A percentile compares a stretch with the other conserved stretches of the same genome.
Conservation (phyloP, 2,329 filamentous ascomycete species). For the Aschersonia sp. region DNA sequence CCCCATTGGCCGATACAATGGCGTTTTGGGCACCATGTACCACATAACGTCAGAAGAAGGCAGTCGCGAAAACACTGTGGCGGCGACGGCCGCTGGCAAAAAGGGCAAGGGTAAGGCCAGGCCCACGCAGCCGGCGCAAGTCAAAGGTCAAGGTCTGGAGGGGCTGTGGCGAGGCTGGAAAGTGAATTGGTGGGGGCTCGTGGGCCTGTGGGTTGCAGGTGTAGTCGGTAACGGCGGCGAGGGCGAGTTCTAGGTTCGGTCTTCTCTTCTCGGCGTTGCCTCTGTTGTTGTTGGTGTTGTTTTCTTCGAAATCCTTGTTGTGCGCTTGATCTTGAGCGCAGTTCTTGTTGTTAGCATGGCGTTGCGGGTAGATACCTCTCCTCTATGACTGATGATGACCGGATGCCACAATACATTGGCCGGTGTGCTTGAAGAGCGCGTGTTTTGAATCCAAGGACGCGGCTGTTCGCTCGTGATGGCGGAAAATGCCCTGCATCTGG, state of each 20-base stretch:
- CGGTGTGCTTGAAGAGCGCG: no score
- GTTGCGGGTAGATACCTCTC: slow-evolving; percentile 2
- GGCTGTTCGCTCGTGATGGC: no score
- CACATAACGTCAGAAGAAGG: slow-evolving; percentile 77
- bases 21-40: slow-evolving; percentile 87
- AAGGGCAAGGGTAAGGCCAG: slow-evolving; percentile 17
- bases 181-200: slow-evolving; percentile 63
- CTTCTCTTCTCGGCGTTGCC: no score
- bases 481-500: no score
- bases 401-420: no score
- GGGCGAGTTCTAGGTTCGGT: slow-evolving; percentile 33
- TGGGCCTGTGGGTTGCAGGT: slow-evolving; percentile 59
- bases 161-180: slow-evolving; percentile 64
- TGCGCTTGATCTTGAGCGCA: no score
- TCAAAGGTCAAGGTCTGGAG: slow-evolving; percentile 51
- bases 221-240: slow-evolving; percentile 47
- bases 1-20: slow-evolving; percentile 64
- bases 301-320: no score
- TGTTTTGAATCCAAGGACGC: no score
- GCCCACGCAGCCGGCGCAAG: slow-evolving; percentile 19
- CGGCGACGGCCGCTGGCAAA: slow-evolving; percentile 17
- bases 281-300: no score
- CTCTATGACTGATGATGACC: slow-evolving; percentile 13
- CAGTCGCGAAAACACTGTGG: slow-evolving; percentile 26
- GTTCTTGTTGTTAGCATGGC: slow-evolving; percentile 2